Evolutionary conservation across 257 asterid species (phyloP).

Genomic region (Plantago ovata): DNA sequence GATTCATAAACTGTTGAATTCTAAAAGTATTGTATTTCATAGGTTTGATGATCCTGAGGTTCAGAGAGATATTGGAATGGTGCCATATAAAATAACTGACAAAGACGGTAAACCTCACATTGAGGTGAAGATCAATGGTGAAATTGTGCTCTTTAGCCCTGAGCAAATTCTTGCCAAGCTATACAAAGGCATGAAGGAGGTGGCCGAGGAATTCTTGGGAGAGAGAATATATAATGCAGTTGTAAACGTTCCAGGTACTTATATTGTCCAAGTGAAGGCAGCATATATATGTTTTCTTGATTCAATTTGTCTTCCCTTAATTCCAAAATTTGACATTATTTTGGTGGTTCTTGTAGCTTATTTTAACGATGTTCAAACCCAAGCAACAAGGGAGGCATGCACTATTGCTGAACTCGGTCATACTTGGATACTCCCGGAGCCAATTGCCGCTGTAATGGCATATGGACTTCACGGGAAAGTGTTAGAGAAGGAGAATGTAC

Average conservation of each 20-base stretch:
- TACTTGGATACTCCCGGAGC: constrained; percentile 35
- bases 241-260: constrained; percentile 44
- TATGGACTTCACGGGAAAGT: constrained; percentile 43
- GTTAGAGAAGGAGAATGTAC: constrained; percentile 50
- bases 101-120: constrained; percentile 45
- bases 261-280: no score
- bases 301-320: neutral
- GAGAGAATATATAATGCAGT: constrained; percentile 37
- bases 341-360: constrained; percentile 22
- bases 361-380: constrained; percentile 40
- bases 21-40: no score
- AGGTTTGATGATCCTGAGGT: no score
- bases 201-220: constrained; percentile 48
- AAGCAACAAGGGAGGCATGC: constrained; percentile 46
- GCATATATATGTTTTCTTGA: neutral
- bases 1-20: no score
- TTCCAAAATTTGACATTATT: neutral
- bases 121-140: no score
- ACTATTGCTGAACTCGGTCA: constrained; percentile 37
- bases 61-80: constrained; percentile 41
- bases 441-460: constrained; percentile 47
- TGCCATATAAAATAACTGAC: constrained; percentile 40
- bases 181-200: constrained; percentile 42
- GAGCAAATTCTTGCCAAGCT: constrained; percentile 47
- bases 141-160: constrained; percentile 44